Conservation (phyloP, 371 early-diverging fungal genomes). For the Rhizopus delemar region DNA sequence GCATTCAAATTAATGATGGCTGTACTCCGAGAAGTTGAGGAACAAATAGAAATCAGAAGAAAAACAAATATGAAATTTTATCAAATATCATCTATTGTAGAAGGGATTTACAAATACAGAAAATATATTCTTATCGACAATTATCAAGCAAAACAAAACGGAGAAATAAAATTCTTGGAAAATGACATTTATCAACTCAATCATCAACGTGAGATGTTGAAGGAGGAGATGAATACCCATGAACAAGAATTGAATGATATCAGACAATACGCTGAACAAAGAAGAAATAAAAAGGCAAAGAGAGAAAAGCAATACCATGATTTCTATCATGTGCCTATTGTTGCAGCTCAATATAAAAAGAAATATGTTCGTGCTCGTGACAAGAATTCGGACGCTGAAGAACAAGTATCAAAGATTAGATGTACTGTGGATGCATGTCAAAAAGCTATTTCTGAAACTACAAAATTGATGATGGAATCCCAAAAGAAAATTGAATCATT, state of each 20-base stretch:
- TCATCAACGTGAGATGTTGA: constrained; percentile 3
- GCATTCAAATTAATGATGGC: constrained; percentile 23
- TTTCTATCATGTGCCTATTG: constrained; percentile 31
- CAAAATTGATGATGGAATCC: constrained; percentile 14
- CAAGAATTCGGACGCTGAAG: constrained; percentile 35
- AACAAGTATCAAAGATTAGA: constrained; percentile 29
- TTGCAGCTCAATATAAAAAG: constrained; percentile 29
- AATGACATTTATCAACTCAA: constrained; percentile 15
- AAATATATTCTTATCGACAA: constrained; percentile 16
- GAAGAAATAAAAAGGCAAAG: constrained; percentile 32
- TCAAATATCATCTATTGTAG: constrained; percentile 11
- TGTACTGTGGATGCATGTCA: constrained; percentile 22
- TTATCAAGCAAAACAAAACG: constrained; percentile 9
- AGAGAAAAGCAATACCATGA: constrained; percentile 34
- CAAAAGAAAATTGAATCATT: constrained; percentile 18
- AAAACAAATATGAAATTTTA: constrained; percentile 19
- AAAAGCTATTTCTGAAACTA: constrained; percentile 15
- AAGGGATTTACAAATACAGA: constrained; percentile 7
- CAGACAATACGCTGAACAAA: constrained; percentile 30
- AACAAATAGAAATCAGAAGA: constrained; percentile 13
- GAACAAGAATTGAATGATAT: constrained; percentile 21
- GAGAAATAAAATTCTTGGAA: constrained; percentile 14
- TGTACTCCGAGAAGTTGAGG: constrained; percentile 21
- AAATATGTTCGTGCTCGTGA: constrained; percentile 40
- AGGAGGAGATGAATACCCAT: constrained; percentile 15